Base-by-base conservation (phyloP, 768 basidiomycete genomes). In the Dentipellis sp. region DNA sequence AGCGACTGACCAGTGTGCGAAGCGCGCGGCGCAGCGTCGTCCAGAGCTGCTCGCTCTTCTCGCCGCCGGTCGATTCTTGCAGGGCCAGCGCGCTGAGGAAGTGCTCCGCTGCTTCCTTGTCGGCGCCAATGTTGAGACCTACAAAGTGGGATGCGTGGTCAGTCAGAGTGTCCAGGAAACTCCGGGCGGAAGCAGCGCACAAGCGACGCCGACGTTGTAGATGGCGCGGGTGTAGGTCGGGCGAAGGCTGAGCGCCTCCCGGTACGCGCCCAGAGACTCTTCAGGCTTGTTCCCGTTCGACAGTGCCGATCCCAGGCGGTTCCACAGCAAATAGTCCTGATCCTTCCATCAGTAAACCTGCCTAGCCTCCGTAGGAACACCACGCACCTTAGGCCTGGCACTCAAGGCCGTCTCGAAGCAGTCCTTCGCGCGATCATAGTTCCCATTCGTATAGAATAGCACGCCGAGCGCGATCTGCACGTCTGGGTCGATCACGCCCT, bases 171-270 rank as follows among this genome's bases (percentile, higher is more conserved):
- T 29, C 14, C 12, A 17, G 17, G n/a, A 16, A 3, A 7, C n/a
- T 38, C 50, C n/a, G 14, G 51, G 34, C 48, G 22, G 57, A 53
- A 49, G 40, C 35, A 23, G 81, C 91, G 63, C 65, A 94, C 94
- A 99, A 19, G 94, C 94, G 23, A 99, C 97, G 46, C 94, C 97
- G 37, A 99, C 91, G 64, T 99, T 99, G 67, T 95, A 97, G 21
- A 97, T 91, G 10, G 94, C 97, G 10, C 97, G 84, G 1, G 97
- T 98, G 68, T 97, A 99, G 0, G 93, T 94, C 23, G 97, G 97
- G 39, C 93, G 82, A 49, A 97, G 73, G 64, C 83, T 85, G 22
- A 99, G 77, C 0, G 97, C 97, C 67, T 94, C 84, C 57, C 89
- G 79, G 68, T 99, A 97, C 12, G 87, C 89, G 14, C 87, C 88